A percentile compares a stretch with the other conserved stretches of the same genome.
Evolutionary conservation across 1,139 yeast species (phyloP).

Genomic region (Zygoascus hellenicus): DNA sequence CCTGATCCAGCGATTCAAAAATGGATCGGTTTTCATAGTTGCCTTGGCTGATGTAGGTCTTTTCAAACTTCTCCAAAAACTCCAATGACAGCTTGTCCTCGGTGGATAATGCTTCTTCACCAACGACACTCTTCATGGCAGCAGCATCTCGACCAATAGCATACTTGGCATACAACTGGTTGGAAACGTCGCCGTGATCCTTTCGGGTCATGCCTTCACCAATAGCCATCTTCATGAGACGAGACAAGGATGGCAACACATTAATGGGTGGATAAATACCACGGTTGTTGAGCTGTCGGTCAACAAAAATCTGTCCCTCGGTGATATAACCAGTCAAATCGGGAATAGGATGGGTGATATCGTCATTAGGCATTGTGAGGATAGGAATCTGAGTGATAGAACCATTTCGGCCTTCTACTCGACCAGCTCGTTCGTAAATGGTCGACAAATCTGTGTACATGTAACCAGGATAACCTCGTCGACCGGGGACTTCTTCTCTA

Average conservation of each 20-base stretch:
- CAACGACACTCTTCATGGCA: constrained; percentile 99
- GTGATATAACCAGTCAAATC: constrained; percentile 99
- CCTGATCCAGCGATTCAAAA: constrained; percentile 93
- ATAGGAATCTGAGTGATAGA: constrained; percentile 98
- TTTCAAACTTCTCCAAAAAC: constrained; percentile 95
- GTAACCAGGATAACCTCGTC: constrained; percentile 99
- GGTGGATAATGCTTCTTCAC: constrained; percentile 97
- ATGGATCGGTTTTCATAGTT: constrained; percentile 92
- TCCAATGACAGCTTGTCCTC: constrained; percentile 97
- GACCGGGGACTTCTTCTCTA: constrained; percentile 99
- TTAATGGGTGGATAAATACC: constrained; percentile 99
- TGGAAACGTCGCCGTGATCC: constrained; percentile 98
- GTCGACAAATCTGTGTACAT: constrained; percentile 99
- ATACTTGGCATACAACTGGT: constrained; percentile 96
- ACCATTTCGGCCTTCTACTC: constrained; percentile 99
- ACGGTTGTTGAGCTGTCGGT: constrained; percentile 91
- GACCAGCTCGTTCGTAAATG: constrained; percentile 98
- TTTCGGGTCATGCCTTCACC: constrained; percentile 99
- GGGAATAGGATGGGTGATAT: constrained; percentile 98
- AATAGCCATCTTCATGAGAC: constrained; percentile 98
- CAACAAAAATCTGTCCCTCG: constrained; percentile 96
- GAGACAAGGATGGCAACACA: constrained; percentile 92
- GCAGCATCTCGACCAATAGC: constrained; percentile 99
- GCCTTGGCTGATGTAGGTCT: constrained; percentile 91
- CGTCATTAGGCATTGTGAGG: constrained; percentile 99